Base-by-base conservation (phyloP, 2,329 filamentous ascomycete genomes). In the Purpureocillium lavendulum region DNA sequence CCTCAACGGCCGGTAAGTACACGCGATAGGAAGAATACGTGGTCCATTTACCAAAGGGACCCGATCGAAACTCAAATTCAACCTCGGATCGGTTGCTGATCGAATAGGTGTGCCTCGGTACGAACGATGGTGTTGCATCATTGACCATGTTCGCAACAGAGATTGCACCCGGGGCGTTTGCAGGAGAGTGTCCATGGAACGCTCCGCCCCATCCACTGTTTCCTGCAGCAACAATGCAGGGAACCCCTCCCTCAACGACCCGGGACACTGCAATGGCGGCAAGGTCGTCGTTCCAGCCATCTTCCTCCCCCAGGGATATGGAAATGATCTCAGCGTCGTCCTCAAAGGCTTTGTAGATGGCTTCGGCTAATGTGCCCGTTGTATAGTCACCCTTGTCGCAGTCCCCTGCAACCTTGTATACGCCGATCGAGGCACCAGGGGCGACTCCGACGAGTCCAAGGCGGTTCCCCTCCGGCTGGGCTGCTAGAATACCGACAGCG, bases 401-500 rank as follows among this genome's bases (percentile, higher is more conserved):
- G 31, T 73, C 73, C 41, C n/a, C n/a, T n/a, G 78, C 76, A 2
- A 77, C 71, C 32, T 69, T 67, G 59, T 73, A 81, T 33, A 67
- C 64, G 34, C 73, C 73, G 2, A 81, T 60, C 1, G 61, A 73
- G 1, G 75, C 75, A 29, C 66, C 71, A 1, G 73, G 69, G 1
- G 75, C 75, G 8, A 69, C 73, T n/a, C 77, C 77, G 14, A 70
- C 70, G 47, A 78, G 73, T 12, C 69, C 69, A 30, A 67, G 66
- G 0, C 61, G 54, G 50, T 77, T 66, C 34, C n/a, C n/a, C 56
- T 52, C 51, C 77, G 71, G 2, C 75, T 77, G 2, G 75, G n/a
- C n/a, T n/a, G n/a, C 77, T 30, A 82, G 69, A 43, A 77, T 80
- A 21, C 79, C 79, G 2, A 76, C 67, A 24, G 79, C 73, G 53